phyloP scores from a whole-genome alignment of 2,329 filamentous ascomycete genomes.

The Blastomyces emzantsi region DNA sequence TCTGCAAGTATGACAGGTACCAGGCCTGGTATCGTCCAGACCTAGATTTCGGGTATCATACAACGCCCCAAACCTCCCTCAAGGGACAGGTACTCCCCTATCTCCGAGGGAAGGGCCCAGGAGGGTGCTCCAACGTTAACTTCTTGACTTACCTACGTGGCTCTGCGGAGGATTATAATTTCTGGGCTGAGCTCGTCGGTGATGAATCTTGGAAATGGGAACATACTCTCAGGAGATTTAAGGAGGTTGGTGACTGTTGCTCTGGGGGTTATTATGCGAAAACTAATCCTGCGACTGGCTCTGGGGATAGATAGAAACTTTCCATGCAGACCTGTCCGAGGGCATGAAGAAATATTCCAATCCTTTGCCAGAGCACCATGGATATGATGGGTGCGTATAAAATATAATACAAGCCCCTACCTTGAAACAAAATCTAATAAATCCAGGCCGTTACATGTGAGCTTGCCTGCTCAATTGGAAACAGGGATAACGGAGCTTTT shows the following conservation, averaged over 20 bases:
- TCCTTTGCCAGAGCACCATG: slow-evolving; percentile 6
- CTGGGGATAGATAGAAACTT: slow-evolving; percentile 3
- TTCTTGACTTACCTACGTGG: slow-evolving; percentile 38
- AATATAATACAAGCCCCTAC: neutral
- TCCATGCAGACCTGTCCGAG: neutral
- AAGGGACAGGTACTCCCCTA: neutral
- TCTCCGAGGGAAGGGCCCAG: slow-evolving; percentile 26
- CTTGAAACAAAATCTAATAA: neutral
- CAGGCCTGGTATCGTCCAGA: neutral
- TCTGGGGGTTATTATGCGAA: neutral
- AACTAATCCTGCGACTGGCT: neutral
- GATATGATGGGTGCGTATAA: slow-evolving; percentile 2
- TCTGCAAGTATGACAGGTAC: slow-evolving; percentile 2
- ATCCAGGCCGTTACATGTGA: slow-evolving; percentile 1
- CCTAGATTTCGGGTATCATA: slow-evolving; percentile 3
- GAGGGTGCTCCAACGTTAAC: slow-evolving; percentile 30
- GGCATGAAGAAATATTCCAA: slow-evolving; percentile 3
- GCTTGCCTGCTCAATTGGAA: neutral
- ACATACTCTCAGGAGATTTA: slow-evolving; percentile 6
- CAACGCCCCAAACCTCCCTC: slow-evolving; percentile 4
- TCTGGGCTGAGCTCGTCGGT: slow-evolving; percentile 26
- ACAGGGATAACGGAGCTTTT: neutral
- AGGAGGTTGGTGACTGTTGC: neutral
- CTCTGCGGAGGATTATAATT: slow-evolving; percentile 24
- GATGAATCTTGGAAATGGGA: slow-evolving; percentile 23